Evolutionary conservation across 2,329 filamentous ascomycete genomes (phyloP), one percentile per base, ranked within the genome.

Genomic region (Diaporthe vaccinii): DNA sequence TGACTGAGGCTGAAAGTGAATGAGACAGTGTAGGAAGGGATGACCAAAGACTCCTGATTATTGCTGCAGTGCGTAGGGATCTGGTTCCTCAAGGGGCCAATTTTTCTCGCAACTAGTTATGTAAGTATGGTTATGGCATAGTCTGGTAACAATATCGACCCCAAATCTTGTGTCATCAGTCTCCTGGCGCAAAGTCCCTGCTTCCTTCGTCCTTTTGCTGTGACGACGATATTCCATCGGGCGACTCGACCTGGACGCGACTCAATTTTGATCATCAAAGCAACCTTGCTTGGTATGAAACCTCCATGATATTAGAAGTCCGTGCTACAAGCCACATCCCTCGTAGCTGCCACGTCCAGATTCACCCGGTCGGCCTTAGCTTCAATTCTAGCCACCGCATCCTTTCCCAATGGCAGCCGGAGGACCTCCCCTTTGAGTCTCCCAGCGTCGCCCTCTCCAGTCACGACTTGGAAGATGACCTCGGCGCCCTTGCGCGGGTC

Each of bases 351-450:
- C 39, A 73, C 46, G 36, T 73, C 71, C 46, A 31, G 12, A 25
- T 44, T 61, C 46, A 58, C 14, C 8, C 49, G 44, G 7, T 73
- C 71, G 2, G 36, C 34, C 31, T 73, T 73, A 25, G 57, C 31
- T 17, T 57, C 58, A 31, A 73, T 67, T 9, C 71, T 65, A 9
- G 25, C 25, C n/a, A 73, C 62, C 1, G 78, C 77, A 53, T 87
- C 85, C 20, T 78, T 78, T 0, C 85, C 85, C 39, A 87, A 74
- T 4, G 83, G 83, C 34, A 86, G 75, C n/a, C 85, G 77, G 69
- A 82, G 69, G 17, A 84, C 79, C 73, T 81, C 82, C 1, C 83
- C 82, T 76, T 78, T 82, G 36, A 84, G 67, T 10, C 76, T 72
- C 2, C 81, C 82, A 14, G 81, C 83, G 46, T 80, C 74, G 0